Evolutionary conservation across 495 filamentous ascomycete genomes (phyloP).

Genomic region (Terfezia boudieri): DNA sequence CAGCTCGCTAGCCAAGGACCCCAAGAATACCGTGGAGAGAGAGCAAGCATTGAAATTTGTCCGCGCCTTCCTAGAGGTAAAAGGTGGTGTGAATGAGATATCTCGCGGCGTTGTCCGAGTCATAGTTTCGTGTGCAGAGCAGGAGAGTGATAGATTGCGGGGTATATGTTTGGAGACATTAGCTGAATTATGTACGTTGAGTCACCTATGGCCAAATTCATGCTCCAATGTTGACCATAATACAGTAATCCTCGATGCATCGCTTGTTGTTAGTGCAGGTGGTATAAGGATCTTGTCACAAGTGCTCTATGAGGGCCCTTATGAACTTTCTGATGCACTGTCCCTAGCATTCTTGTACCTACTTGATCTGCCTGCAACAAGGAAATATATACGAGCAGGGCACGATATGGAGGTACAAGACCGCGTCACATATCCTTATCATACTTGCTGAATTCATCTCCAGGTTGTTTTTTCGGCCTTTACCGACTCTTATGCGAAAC

Average conservation of each 20-base stretch:
- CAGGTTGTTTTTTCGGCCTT: slow-evolving; percentile 72
- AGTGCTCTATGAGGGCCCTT: slow-evolving; percentile 70
- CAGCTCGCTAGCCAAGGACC: slow-evolving; percentile 75
- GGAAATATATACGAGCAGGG: slow-evolving; percentile 59
- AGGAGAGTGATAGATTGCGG: slow-evolving; percentile 51
- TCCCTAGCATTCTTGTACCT: slow-evolving; percentile 68
- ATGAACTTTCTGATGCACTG: slow-evolving; percentile 72
- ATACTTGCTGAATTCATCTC: slow-evolving; percentile 14
- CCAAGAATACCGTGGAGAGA: slow-evolving; percentile 83
- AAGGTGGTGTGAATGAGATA: slow-evolving; percentile 72
- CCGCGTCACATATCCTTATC: background rate
- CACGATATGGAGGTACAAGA: slow-evolving; percentile 28
- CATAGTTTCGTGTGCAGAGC: slow-evolving; percentile 74
- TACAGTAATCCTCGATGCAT: slow-evolving; percentile 53
- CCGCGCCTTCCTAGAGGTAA: slow-evolving; percentile 83
- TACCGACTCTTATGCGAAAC: slow-evolving; percentile 52
- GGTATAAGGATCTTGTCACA: slow-evolving; percentile 65
- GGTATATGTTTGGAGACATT: slow-evolving; percentile 82
- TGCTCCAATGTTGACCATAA: background rate
- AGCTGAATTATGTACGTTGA: slow-evolving; percentile 40
- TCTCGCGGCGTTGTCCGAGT: slow-evolving; percentile 68
- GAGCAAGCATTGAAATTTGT: slow-evolving; percentile 96
- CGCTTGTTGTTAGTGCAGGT: slow-evolving; percentile 52
- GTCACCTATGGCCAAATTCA: background rate
- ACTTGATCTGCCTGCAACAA: slow-evolving; percentile 58